A percentile compares a stretch with the other conserved stretches of the same genome.
phyloP scores from a whole-genome alignment of 371 early-diverging fungal genomes.

The Smittium culicis region DNA sequence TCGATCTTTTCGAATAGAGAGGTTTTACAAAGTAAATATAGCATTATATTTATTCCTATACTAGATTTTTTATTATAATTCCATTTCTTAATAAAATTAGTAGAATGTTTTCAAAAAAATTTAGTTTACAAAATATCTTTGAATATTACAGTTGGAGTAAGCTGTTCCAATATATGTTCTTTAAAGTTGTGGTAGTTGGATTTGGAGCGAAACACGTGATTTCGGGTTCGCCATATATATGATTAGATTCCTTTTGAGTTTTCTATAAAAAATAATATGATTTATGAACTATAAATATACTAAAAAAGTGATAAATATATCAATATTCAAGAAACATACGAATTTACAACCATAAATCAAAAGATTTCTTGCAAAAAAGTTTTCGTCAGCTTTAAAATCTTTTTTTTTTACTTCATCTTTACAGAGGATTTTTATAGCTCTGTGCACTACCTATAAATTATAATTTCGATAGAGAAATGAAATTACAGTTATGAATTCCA shows the following conservation, averaged over 20 bases:
- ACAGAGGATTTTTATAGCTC: constrained; percentile 5
- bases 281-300: no score
- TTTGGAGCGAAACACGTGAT: neutral
- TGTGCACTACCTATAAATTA: constrained; percentile 7
- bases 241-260: neutral
- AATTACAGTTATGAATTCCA: no score
- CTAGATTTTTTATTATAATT: no score
- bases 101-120: no score
- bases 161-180: neutral
- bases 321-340: no score
- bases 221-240: neutral
- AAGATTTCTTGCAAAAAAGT: constrained; percentile 1
- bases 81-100: no score
- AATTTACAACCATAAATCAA: constrained; percentile 9
- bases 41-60: constrained; percentile 4
- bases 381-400: neutral
- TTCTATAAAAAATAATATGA: neutral
- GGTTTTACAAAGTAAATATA: constrained; percentile 4
- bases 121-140: no score
- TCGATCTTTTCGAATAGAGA: neutral
- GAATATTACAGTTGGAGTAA: neutral
- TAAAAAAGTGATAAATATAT: no score
- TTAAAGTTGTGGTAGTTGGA: neutral
- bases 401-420: neutral
- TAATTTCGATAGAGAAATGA: no score